Base-by-base conservation (phyloP, 176 grass and related monocot genomes). In the Guadua angustifolia region DNA sequence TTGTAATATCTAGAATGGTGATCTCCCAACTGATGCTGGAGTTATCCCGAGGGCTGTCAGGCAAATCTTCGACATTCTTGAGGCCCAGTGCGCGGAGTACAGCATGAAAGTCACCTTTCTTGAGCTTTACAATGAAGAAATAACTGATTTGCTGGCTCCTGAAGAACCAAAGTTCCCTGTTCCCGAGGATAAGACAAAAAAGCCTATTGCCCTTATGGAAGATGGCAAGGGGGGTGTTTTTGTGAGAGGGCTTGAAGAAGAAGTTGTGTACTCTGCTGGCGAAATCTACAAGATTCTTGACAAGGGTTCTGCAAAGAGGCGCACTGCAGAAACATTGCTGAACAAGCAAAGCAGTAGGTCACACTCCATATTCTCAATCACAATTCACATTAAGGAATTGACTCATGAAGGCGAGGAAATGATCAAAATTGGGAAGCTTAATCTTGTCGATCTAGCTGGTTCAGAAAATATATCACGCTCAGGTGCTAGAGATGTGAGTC, bases 201-300 rank as follows among this genome's bases (percentile, higher is more conserved):
- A 96, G 64, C 97, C 97, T 61, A 99, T 99, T 81, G 97, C 93
- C 80, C 90, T 99, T 62, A 99, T 99, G 97, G 97, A 99, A 85
- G 97, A 99, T 84, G 97, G 97, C 18, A 99, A 99, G 75, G 97
- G 97, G 6, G 92, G 92, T 68, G 91, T 99, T 79, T 96, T 99
- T 87, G 97, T 99, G 36, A 94, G 97, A 89, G 97, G 97, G 14
- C 88, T 99, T 77, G 97, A 99, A 84, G 97, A 99, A 81, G 97
- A 99, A 80, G 83, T 99, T 40, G 97, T 99, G 24, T 99, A 99
- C 78, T 89, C 97, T 0, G 93, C 97, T 42, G 86, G 80, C 1
- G 97, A 99, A 80, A 99, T 99, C 64, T 99, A 99, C 89, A 99
- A 99, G 86, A 99, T 99, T 53, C 91, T 99, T 84, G 97, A 99